Base-by-base conservation (phyloP, 1,284 basidiomycete genomes). In the Tylopilus sp. region DNA sequence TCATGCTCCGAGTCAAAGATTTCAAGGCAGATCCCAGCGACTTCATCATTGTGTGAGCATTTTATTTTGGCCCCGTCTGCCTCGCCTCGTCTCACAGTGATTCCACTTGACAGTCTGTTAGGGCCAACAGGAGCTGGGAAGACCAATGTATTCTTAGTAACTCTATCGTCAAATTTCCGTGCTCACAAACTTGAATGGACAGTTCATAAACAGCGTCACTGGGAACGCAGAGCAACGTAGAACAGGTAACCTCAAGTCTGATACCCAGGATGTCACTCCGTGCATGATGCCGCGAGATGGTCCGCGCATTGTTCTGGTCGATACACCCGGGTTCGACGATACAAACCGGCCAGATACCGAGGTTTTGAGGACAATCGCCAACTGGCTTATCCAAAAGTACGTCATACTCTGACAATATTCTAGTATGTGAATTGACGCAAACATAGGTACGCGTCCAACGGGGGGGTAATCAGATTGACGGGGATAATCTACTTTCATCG, bases 401-500 rank as follows among this genome's bases (percentile, higher is more conserved):
- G 61, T 59, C 19, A 22, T 44, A 9, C 13, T 60, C 4, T 36
- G n/a, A 33, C 9, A 12, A 18, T 38, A 18, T 36, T 22, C 9
- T 8, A 6, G 8, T 29, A 56, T 24, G 7, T 6, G 6, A 12
- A 26, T 10, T 52, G 7, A 52, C 55, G 7, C 32, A 18, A 22
- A 15, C 4, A 16, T 51, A 75, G 73, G 52, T 72, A 75, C 38
- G 24, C 64, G 8, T 52, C 39, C 2, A 60, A 63, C 1, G 63
- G 64, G 0, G 15, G 22, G 4, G 58, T 74, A 0, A 59, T 67
- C 49, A 64, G n/a, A 29, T 69, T 84, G 5, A 71, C 78, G 19
- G 86, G 86, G 0, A 73, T 87, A 60, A 78, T 87, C 26, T 87
- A 86, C 71, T 72, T 84, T 65, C 85, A 87, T 64, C 80, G 82